A percentile compares a stretch with the other conserved stretches of the same genome.
Evolutionary conservation across 2,329 filamentous ascomycete genomes (phyloP).

Genomic region (Pezicula rhizophila): DNA sequence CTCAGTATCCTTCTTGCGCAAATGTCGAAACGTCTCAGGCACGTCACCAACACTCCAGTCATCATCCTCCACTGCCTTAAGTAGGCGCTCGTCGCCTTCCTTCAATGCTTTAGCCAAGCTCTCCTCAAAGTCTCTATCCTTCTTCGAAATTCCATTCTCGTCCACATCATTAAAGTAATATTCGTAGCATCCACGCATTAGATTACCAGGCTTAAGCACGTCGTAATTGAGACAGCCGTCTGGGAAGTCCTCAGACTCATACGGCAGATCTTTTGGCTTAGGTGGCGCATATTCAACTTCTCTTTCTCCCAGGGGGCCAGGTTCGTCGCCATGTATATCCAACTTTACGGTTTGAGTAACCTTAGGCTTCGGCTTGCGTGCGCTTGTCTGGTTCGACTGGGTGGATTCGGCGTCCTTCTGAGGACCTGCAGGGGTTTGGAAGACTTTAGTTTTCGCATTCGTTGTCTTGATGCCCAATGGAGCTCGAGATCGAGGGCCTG

Average conservation of each 20-base stretch:
- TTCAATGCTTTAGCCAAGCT: conserved; percentile 34
- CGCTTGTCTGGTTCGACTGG: conserved; percentile 50
- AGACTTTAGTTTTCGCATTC: conserved; percentile 74
- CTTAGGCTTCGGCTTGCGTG: conserved; percentile 53
- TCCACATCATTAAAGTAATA: conserved; percentile 58
- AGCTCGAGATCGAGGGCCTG: conserved; percentile 58
- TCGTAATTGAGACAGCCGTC: conserved; percentile 50
- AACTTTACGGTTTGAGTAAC: conserved; percentile 53
- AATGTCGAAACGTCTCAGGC: conserved; percentile 35
- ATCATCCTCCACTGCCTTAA: conserved; percentile 55
- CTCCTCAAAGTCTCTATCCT: conserved; percentile 55
- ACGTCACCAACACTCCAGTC: conserved; percentile 55
- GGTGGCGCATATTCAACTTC: conserved; percentile 91
- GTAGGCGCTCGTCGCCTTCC: conserved; percentile 60
- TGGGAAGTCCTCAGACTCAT: conserved; percentile 65
- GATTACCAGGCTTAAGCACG: conserved; percentile 50
- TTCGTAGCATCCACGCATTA: conserved; percentile 55
- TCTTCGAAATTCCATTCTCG: conserved; percentile 58
- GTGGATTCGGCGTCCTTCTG: conserved; percentile 58
- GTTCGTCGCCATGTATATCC: conserved; percentile 51
- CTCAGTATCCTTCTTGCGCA: conserved; percentile 22
- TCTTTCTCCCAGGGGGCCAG: conserved; percentile 48
- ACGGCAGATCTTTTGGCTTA: conserved; percentile 56
- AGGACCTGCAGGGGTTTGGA: conserved; percentile 61
- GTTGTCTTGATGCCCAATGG: conserved; percentile 93